Conservation (phyloP, 1,284 basidiomycete genomes). For the Mycena citricolor region DNA sequence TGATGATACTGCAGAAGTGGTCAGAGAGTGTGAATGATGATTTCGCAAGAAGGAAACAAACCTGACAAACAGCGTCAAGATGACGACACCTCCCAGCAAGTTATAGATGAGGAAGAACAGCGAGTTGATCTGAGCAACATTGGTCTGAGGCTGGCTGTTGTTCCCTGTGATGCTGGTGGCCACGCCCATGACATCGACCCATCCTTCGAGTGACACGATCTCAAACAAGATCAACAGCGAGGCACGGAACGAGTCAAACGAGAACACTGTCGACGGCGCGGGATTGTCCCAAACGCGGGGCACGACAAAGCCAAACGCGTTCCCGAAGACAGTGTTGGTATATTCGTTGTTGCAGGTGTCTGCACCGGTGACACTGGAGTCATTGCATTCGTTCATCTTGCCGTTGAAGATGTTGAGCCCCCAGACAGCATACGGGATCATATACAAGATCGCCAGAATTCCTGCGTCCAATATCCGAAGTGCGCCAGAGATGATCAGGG, state of each 20-base stretch:
- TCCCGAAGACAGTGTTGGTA: conserved; percentile 53
- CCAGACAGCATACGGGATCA: conserved; percentile 98
- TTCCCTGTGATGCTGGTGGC: conserved; percentile 79
- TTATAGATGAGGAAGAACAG: conserved; percentile 96
- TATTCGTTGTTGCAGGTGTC: conserved; percentile 79
- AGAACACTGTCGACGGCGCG: conserved; percentile 80
- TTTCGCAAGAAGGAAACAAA: conserved; percentile 33
- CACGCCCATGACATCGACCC: conserved; percentile 89
- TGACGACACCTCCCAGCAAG: conserved; percentile 88
- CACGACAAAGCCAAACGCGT: conserved; percentile 66
- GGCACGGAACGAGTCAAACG: conserved; percentile 87
- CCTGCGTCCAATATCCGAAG: conserved; percentile 88
- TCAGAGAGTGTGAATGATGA: conserved; percentile 24
- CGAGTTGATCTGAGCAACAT: conserved; percentile 78
- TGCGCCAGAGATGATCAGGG: conserved; percentile 88
- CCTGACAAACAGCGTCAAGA: conserved; percentile 88
- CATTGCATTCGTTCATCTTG: conserved; percentile 85
- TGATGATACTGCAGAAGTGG: conserved; percentile 95
- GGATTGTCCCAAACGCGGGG: conserved; percentile 93
- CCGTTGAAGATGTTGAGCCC: conserved; percentile 94
- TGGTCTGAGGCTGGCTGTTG: conserved; percentile 69
- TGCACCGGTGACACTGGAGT: conserved; percentile 56
- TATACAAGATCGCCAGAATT: conserved; percentile 89
- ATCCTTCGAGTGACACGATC: conserved; percentile 94
- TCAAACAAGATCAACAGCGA: conserved; percentile 94